Evolutionary conservation across 1,284 basidiomycete genomes (phyloP), one percentile per base, ranked within the genome.

Genomic region (Rhodofomes roseus): DNA sequence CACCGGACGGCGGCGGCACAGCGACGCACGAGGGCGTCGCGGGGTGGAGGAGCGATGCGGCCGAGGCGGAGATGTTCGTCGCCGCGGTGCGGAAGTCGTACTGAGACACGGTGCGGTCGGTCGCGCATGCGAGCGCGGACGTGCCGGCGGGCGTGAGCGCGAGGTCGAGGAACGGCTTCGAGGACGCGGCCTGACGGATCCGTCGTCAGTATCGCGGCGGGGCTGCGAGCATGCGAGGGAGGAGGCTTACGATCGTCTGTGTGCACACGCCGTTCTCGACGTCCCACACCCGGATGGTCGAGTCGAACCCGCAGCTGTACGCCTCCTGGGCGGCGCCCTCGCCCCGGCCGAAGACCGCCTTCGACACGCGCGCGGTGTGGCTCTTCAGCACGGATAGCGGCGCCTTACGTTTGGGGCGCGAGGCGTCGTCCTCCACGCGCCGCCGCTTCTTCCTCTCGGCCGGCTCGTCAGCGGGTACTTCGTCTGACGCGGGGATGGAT

Each of bases 11-110:
- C 11, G 55, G 20, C 7, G 64, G 56, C 66, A 83, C 72, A 0
- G 81, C 79, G 20, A 96, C 73, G 59, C 87, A 86, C 0, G 91
- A 89, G 0, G 94, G 92, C 5, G 90, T 90, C 0, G 89, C 82
- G 4, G 86, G 79, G 68, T 94, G 92, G 36, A 78, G 63, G 60
- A 96, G 82, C 7, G 76, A 76, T 1, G 83, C 82, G 34, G 67
- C 76, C 60, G 76, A 81, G 64, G 78, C 80, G 54, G 74, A 73
- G 62, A 72, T 76, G 2, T 79, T 65, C 1, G 76, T 62, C 0
- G 73, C 65, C 2, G 73, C 66, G 2, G 75, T 68, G 48, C 87
- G 83, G n/a, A 88, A 71, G 70, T 92, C 90, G 70, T 85, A 86
- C 57, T 88, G 70, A 0, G 80, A 83, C 57, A 90, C 79, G 0